Evolutionary conservation across 257 asterid species (phyloP), one percentile per base, ranked within the genome.

Genomic region (Ligustrum vulgare): DNA sequence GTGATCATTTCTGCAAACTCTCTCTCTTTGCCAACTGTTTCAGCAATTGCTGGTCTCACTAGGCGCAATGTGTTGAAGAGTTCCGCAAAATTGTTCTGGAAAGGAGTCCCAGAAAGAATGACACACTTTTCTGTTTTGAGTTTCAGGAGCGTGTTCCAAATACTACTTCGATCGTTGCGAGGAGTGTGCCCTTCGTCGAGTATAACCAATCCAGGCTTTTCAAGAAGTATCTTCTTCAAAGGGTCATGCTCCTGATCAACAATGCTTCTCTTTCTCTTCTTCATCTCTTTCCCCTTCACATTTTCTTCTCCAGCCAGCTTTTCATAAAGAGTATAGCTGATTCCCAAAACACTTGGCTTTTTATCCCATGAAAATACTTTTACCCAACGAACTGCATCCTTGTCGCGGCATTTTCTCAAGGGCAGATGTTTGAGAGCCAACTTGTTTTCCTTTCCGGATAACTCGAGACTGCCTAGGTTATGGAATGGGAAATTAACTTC

Each of bases 151-250:
- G 78, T 84, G 11, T 85, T 88, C 93, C 92, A 88, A 20, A 88
- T 84, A 71, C 77, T 81, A 56, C 90, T 88, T 41, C 68, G 71
- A 13, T 71, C 49, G 28, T 82, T 90, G 5, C 96, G 86, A 22
- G 93, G 89, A 20, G 86, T 88, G 75, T 90, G 96, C 5, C 96
- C 96, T 73, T 91, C 94, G 25, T 91, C 94, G 12, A 91, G 82
- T 56, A 91, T 71, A 9, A 89, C 91, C 43, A 88, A 41, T 20
- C 90, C 84, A 10, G 96, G 92, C 80, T 67, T 77, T 25, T 87
- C 87, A 3, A 87, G 74, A 20, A 88, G 86, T 64, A 88, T 84
- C 34, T 75, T 72, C 73, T 82, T 77, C 34, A 84, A 10, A 18
- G 74, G 60, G 8, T 73, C 45, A n/a, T 45, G 37, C 28, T 69